These are phyloP conservation scores for Tetramitus jugosus DNA, from an alignment of 208 protist genomes.

Conservation along the genomic window DNA sequence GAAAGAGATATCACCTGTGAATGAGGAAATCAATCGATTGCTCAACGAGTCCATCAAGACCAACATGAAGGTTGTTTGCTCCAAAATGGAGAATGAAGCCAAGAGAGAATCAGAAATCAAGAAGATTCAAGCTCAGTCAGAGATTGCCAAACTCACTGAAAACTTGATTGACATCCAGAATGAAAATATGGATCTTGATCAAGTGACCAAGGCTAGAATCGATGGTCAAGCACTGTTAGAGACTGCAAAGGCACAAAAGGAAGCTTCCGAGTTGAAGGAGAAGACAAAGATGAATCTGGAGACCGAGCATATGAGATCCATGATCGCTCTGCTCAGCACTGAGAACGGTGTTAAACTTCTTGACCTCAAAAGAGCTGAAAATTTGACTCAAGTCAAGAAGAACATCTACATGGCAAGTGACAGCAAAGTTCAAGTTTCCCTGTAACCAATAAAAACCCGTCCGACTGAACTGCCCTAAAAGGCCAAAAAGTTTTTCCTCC, in stretches of 20 bases:
- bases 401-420: not conserved
- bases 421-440: not conserved
- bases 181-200: not conserved
- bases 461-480: too few relatives aligned
- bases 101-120: constrained; percentile 78
- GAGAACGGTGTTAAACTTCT: constrained; percentile 4
- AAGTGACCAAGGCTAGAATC: not conserved
- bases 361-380: not conserved
- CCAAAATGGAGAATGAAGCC: constrained; percentile 83
- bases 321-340: not conserved
- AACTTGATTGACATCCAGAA: not conserved
- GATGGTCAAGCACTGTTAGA: not conserved
- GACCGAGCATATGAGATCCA: not conserved
- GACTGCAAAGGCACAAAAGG: not conserved
- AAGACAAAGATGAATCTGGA: not conserved
- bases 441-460: too few relatives aligned
- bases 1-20: constrained; percentile 79
- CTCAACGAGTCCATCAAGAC: constrained; percentile 92
- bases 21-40: constrained; percentile 78
- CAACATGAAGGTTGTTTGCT: constrained; percentile 94
- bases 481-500: too few relatives aligned
- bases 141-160: constrained; percentile 43
- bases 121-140: constrained; percentile 74
- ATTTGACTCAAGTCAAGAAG: not conserved
- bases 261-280: not conserved